Evolutionary conservation across 1,139 yeast genomes (phyloP), one percentile per base, ranked within the genome.

Genomic region (Arxiozyma telluris): DNA sequence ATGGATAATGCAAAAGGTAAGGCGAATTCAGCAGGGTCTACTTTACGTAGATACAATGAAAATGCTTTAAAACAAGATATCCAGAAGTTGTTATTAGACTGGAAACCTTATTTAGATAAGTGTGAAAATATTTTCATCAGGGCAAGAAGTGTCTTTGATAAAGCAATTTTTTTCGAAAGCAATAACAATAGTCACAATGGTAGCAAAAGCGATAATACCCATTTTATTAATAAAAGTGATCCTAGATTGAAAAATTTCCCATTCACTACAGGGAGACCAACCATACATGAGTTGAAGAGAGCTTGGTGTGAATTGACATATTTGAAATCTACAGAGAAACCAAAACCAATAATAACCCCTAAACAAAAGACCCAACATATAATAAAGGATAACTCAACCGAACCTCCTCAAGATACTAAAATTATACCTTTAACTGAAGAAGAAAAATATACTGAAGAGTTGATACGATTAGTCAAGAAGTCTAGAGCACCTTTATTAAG

Each of bases 11-110:
- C 96, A 0, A 81, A 86, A 60, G 98, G 98, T 3, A 91, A 91
- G 67, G 98, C 98, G 12, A 89, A 89, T 60, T 90, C 97, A 18
- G 98, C 97, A 0, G 99, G 99, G 55, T 86, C 97, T 2, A 81
- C 83, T 53, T 77, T 93, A 51, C 83, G 99, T 73, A 77, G 98
- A 58, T 83, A 89, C 62, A 91, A 91, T 64, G 98, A 94, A 69
- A 85, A 82, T 55, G 94, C 94, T 2, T 76, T 93, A 57, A 81
- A 80, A 54, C 77, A 79, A 54, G 98, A 94, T 60, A 83, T 93
- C 8, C 77, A 87, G 55, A 84, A 82, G 44, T 70, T 91, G 50
- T 67, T 93, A 50, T 71, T 68, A 5, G 72, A 75, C 22, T 93
- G 99, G 98, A 75, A 73, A 59, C 62, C 68, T 1, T 76, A 81